These are phyloP conservation scores for Aphanomyces invadans DNA, from an alignment of 352 stramenopile species.

Conservation along the genomic window DNA sequence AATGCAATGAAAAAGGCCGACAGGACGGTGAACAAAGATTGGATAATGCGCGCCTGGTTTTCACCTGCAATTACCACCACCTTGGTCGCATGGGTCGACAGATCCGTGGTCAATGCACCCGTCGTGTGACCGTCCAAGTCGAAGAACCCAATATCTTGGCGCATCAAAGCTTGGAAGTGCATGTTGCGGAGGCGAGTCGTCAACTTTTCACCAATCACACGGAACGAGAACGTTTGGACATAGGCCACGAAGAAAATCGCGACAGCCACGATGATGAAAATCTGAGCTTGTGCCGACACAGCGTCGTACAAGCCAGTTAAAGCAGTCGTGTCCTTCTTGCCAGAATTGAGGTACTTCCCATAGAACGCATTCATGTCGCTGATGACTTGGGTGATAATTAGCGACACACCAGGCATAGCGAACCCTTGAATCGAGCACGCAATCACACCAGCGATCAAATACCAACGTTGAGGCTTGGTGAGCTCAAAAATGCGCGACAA, in stretches of 20 bases:
- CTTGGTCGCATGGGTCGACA: constrained; percentile 43
- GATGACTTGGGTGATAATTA: constrained; percentile 28
- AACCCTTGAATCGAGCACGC: constrained; percentile 21
- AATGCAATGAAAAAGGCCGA: constrained; percentile 61
- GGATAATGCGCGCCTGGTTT: constrained; percentile 36
- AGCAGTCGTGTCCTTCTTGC: constrained; percentile 25
- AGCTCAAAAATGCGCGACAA: constrained; percentile 19
- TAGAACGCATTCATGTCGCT: constrained; percentile 35
- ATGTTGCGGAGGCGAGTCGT: constrained; percentile 39
- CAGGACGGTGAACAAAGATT: constrained; percentile 45
- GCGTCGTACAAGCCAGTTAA: constrained; percentile 31
- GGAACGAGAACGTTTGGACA: constrained; percentile 39
- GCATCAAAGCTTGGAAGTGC: constrained; percentile 40
- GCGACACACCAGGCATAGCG: constrained; percentile 18
- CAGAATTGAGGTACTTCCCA: constrained; percentile 24
- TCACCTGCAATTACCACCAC: constrained; percentile 43
- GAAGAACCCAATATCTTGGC: constrained; percentile 49
- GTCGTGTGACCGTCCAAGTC: constrained; percentile 33
- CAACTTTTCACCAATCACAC: constrained; percentile 46
- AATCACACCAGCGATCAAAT: constrained; percentile 8
- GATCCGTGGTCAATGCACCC: constrained; percentile 31
- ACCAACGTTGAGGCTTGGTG: constrained; percentile 12
- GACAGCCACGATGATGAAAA: constrained; percentile 36
- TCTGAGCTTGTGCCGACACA: constrained; percentile 31
- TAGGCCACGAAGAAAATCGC: constrained; percentile 29